Percentiles rank a stretch among this genome's conserved stretches.
Conservation (phyloP, 2,329 filamentous ascomycete genomes). For the Scopulariopsis brevicaulis region DNA sequence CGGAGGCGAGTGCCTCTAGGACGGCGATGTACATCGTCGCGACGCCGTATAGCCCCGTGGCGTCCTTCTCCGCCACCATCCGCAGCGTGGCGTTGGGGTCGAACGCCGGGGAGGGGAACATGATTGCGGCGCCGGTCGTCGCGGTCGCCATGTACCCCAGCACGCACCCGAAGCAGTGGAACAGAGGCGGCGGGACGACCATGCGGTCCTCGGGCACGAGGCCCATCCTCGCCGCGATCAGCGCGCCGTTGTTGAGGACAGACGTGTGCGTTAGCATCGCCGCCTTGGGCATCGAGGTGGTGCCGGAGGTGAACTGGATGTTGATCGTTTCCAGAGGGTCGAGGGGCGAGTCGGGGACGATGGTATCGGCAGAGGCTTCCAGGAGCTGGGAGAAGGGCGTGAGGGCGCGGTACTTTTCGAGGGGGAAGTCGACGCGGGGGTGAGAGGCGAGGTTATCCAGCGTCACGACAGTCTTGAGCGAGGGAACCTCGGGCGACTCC, state of each 20-base stretch:
- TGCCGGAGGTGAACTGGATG: conserved; percentile 96
- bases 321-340: conserved; percentile 66
- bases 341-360: conserved; percentile 34
- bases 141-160: conserved; percentile 95
- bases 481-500: conserved; percentile 45
- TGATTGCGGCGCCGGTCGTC: conserved; percentile 64
- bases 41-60: conserved; percentile 71
- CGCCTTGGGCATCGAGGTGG: conserved; percentile 81
- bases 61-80: conserved; percentile 39
- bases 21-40: conserved; percentile 91
- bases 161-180: conserved; percentile 84
- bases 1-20: conserved; percentile 58
- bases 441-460: conserved; percentile 62
- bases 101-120: conserved; percentile 82
- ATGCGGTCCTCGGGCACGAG: conserved; percentile 63
- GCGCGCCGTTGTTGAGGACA: conserved; percentile 86
- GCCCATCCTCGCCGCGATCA: conserved; percentile 79
- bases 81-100: conserved; percentile 61
- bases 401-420: conserved; percentile 26
- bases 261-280: conserved; percentile 75
- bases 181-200: conserved; percentile 77
- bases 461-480: conserved; percentile 59
- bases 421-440: conserved; percentile 28
- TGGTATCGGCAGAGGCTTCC: conserved; percentile 14
- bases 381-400: conserved; percentile 32